Base-by-base conservation (phyloP, 352 stramenopile genomes). In the Pythium guiyangense region DNA sequence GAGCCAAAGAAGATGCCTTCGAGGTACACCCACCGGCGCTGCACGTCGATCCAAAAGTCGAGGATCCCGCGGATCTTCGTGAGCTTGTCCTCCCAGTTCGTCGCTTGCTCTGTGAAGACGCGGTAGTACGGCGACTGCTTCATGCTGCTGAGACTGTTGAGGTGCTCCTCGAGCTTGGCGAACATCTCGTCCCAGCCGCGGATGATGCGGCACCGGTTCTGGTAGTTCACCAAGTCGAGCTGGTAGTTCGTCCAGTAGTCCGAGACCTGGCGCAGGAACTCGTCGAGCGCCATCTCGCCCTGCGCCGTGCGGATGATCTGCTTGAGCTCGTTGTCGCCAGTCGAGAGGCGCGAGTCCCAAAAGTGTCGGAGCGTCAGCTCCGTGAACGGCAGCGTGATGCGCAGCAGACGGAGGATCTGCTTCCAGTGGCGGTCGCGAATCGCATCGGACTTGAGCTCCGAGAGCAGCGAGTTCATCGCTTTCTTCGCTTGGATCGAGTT, bases 381-480 rank as follows among this genome's bases (percentile, higher is more conserved):
- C 5, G 90, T 92, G 53, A 98, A 97, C 2, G 91, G 73, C 45
- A 89, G 88, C 12, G 77, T 88, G 48, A 99, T 93, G 52, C 90
- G 92, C 18, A 99, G 70, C 42, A 96, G 70, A 35, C 96, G 82
- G 6, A 99, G 71, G 56, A 99, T 97, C 20, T 90, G 89, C 67
- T 98, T 99, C 98, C 98, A 99, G 63, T 99, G 98, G 0, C 98
- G 84, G 44, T 99, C 96, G 51, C 98, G 98, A 64, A 99, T 96
- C 6, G 97, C 92, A 56, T 99, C 97, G 2, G 97, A 99, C 58
- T 99, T 99, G 12, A 99, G 72, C 57, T 99, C 98, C 31, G 90
- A 91, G 6, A 99, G 67, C 27, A 99, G 69, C 29, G 82, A 76
- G 59, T 99, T 96, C 52, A 97, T 97, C 57, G 77, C 67, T 45